Evolutionary conservation across 305 asterid genomes (phyloP).

Genomic region (Fraxinus sp.): DNA sequence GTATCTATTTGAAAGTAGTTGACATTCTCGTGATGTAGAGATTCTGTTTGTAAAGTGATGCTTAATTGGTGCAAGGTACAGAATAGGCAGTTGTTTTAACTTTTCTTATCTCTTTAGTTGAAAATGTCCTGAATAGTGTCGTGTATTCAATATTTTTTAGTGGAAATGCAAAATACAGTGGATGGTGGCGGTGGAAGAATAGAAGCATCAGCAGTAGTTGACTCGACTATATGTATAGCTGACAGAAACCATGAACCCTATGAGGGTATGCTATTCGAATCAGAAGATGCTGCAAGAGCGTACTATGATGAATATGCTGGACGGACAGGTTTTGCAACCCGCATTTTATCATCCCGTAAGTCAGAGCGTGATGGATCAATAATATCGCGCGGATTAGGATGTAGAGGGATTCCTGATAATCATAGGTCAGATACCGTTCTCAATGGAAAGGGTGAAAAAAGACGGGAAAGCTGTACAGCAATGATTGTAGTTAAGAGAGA

Average conservation of each 20-base stretch:
- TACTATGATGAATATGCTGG: conserved; percentile 61
- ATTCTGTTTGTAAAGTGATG: conserved; percentile 14
- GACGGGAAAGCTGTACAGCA: conserved; percentile 60
- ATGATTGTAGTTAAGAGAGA: conserved; percentile 64
- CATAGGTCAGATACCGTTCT: conserved; percentile 39
- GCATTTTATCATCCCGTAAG: conserved; percentile 60
- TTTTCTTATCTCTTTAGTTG: not conserved
- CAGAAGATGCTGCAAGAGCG: conserved; percentile 67
- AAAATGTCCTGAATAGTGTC: not conserved
- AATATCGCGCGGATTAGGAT: conserved; percentile 73
- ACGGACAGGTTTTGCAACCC: conserved; percentile 52
- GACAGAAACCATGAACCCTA: conserved; percentile 51
- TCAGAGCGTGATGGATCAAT: conserved; percentile 68
- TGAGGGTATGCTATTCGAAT: conserved; percentile 66
- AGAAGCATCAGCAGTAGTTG: conserved; percentile 42
- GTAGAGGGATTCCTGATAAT: conserved; percentile 46
- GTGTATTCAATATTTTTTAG: conserved; percentile 27
- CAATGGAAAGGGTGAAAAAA: conserved; percentile 45
- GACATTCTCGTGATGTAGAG: conserved; percentile 3
- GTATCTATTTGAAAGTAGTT: conserved; percentile 7
- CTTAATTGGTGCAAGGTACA: not conserved
- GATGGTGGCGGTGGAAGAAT: conserved; percentile 41
- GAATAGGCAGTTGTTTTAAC: not conserved
- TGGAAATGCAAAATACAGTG: conserved; percentile 43
- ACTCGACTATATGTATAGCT: conserved; percentile 30